Percentiles rank a stretch among this genome's conserved stretches.
Evolutionary conservation across 1,139 yeast genomes (phyloP).

Genomic region (Saccharomycopsis hybrid): DNA sequence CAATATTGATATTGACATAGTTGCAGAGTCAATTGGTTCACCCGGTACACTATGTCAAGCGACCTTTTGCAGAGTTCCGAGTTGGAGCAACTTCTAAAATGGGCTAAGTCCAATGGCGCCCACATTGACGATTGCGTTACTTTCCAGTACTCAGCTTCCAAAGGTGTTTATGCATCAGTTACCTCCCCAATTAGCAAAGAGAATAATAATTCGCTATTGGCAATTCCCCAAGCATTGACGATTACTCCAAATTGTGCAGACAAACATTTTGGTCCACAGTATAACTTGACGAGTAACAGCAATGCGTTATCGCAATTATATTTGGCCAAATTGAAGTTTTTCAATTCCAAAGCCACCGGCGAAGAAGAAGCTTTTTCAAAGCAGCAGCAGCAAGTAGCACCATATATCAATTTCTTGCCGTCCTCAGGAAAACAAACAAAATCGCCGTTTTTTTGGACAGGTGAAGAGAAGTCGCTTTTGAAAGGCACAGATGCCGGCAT

Average conservation of each 20-base stretch:
- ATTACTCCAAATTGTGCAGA: slow-evolving; percentile 41
- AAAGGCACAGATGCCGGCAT: slow-evolving; percentile 44
- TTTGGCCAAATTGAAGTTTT: slow-evolving; percentile 17
- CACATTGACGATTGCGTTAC: slow-evolving; percentile 30
- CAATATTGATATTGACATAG: no score
- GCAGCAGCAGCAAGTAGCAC: no score
- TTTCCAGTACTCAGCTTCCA: slow-evolving; percentile 25
- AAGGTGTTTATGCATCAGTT: slow-evolving; percentile 14
- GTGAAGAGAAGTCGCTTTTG: slow-evolving; percentile 27
- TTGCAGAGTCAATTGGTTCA: no score
- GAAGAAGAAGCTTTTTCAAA: slow-evolving; percentile 13
- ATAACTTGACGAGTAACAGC: slow-evolving; percentile 23
- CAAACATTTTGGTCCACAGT: slow-evolving; percentile 30
- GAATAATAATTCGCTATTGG: slow-evolving; percentile 26
- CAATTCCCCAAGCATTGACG: slow-evolving; percentile 36
- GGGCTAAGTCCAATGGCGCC: slow-evolving; percentile 50
- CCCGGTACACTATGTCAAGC: no score
- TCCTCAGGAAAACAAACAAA: neutral
- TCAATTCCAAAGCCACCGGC: slow-evolving; percentile 22
- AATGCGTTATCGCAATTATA: slow-evolving; percentile 24
- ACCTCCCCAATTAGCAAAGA: slow-evolving; percentile 18
- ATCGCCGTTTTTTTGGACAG: slow-evolving; percentile 14
- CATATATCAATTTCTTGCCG: slow-evolving; percentile 30
- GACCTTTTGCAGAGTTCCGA: no score
- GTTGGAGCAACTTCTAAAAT: slow-evolving; percentile 30